Evolutionary conservation across 75 land plant species (phyloP).

Genomic region (Cryptomeria japonica): DNA sequence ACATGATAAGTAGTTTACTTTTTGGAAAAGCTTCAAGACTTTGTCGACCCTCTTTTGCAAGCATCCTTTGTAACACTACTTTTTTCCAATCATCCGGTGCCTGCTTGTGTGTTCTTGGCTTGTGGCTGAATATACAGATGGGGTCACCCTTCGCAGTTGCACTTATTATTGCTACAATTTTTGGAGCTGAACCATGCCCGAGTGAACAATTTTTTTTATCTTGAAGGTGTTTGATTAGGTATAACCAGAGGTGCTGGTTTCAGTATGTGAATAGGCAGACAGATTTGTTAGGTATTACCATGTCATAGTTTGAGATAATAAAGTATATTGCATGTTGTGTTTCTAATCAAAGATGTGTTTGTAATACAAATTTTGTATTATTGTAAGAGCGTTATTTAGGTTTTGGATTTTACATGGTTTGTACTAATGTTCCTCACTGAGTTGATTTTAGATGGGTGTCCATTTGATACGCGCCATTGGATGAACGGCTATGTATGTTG

Average conservation of each 20-base stretch:
- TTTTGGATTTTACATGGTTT: too few relatives aligned
- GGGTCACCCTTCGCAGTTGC: neutral
- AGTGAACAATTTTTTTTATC: neutral
- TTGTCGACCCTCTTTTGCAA: neutral
- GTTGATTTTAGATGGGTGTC: too few relatives aligned
- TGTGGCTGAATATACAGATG: neutral
- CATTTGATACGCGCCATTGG: too few relatives aligned
- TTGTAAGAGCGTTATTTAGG: too few relatives aligned
- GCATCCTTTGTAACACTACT: neutral
- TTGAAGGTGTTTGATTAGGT: neutral
- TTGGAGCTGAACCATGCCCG: neutral
- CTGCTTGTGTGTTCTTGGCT: neutral
- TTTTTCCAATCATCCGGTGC: neutral
- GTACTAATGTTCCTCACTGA: too few relatives aligned
- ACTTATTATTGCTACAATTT: neutral
- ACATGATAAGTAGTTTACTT: neutral
- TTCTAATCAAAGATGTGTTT: too few relatives aligned
- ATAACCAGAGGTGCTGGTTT: neutral
- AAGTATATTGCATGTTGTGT: too few relatives aligned
- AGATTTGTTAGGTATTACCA: neutral
- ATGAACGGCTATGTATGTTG: too few relatives aligned
- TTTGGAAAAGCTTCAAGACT: neutral
- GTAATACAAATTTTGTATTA: too few relatives aligned
- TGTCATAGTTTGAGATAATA: neutral
- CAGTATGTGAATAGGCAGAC: neutral